phyloP scores from a whole-genome alignment of 768 basidiomycete genomes.

The Cystofilobasidium capitatum region DNA sequence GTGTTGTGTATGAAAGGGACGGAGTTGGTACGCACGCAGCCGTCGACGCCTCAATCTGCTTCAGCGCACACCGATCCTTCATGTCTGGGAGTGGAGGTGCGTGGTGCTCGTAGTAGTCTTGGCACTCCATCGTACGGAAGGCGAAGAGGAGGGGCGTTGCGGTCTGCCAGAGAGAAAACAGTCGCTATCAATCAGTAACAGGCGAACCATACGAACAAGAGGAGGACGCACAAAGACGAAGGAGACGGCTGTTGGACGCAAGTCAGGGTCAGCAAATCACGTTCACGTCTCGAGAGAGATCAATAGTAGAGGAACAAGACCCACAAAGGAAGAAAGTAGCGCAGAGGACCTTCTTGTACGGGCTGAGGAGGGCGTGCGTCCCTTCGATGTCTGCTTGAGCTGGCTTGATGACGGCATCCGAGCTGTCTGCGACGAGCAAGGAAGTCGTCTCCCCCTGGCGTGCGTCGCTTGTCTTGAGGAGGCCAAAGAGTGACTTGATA shows the following conservation, averaged over 20 bases:
- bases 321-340: slow-evolving; percentile 10
- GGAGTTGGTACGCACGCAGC: slow-evolving; percentile 28
- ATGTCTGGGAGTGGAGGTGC: slow-evolving; percentile 17
- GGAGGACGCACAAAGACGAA: slow-evolving; percentile 17
- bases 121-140: slow-evolving; percentile 35
- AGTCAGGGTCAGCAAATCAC: not conserved
- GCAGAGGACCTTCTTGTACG: slow-evolving; percentile 7
- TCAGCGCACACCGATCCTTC: slow-evolving; percentile 33
- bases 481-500: not conserved
- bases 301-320: not conserved
- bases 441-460: no score
- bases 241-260: not conserved
- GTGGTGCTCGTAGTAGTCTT: slow-evolving; percentile 33
- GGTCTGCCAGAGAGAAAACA: slow-evolving; percentile 20
- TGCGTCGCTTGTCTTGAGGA: not conserved
- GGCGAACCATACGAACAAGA: not conserved
- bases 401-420: not conserved
- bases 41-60: slow-evolving; percentile 31
- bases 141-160: slow-evolving; percentile 36
- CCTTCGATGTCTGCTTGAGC: no score
- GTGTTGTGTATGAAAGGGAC: no score
- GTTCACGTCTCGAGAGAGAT: not conserved
- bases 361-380: not conserved
- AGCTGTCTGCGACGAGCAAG: not conserved
- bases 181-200: not conserved